A percentile compares a stretch with the other conserved stretches of the same genome.
These are phyloP conservation scores for Neurospora africana DNA, from an alignment of 495 filamentous ascomycete genomes.

Conservation along the genomic window DNA sequence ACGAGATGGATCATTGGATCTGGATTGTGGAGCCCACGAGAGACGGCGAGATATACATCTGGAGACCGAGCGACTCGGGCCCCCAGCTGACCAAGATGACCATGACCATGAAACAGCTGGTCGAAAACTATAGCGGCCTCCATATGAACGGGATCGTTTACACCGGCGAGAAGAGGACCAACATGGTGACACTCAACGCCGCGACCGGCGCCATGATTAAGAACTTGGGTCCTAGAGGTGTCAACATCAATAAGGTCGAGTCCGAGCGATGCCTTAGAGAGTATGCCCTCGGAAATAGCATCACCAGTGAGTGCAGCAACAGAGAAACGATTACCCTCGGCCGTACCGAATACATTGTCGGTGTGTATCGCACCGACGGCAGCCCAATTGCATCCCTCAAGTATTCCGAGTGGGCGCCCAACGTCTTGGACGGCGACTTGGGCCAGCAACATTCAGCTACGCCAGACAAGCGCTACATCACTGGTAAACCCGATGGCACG, in stretches of 20 bases:
- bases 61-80: constrained; percentile 57
- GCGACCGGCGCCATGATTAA: constrained; percentile 61
- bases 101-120: constrained; percentile 74
- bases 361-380: constrained; percentile 65
- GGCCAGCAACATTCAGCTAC: constrained; percentile 66
- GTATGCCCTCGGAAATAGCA: constrained; percentile 50
- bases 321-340: constrained; percentile 67
- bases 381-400: constrained; percentile 79
- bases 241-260: constrained; percentile 34
- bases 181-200: constrained; percentile 79
- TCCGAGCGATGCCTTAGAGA: constrained; percentile 47
- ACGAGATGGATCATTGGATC: constrained; percentile 69
- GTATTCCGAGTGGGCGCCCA: constrained; percentile 92
- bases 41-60: constrained; percentile 83
- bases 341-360: constrained; percentile 77
- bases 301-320: constrained; percentile 60
- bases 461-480: constrained; percentile 82
- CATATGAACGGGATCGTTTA: constrained; percentile 68
- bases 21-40: constrained; percentile 94
- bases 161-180: constrained; percentile 82
- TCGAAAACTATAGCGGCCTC: constrained; percentile 58
- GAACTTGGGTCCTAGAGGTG: constrained; percentile 36
- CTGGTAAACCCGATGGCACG: constrained; percentile 76
- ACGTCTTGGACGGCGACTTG: constrained; percentile 82
- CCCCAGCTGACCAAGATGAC: constrained; percentile 69